Conservation (phyloP, 176 grass and related monocot genomes). For the Oryza brachyantha region DNA sequence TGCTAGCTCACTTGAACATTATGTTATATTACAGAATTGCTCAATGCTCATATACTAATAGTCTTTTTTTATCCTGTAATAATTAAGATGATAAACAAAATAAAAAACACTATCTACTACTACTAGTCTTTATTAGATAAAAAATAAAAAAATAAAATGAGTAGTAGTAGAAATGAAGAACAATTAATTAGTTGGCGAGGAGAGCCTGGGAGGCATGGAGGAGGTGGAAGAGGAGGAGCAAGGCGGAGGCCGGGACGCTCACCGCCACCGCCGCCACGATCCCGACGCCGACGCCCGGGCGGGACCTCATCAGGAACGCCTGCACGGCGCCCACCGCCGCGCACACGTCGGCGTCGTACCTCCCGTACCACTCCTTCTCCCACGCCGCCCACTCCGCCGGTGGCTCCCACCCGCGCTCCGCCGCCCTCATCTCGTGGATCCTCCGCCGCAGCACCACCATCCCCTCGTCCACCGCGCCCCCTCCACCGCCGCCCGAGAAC, state of each 20-base stretch:
- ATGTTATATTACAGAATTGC: no score
- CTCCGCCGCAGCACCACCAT: constrained; percentile 48
- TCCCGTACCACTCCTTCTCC: constrained; percentile 59
- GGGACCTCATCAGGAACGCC: constrained; percentile 34
- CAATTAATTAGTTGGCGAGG: not conserved
- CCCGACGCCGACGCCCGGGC: constrained; percentile 47
- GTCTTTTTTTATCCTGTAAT: no score
- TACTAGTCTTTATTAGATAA: no score
- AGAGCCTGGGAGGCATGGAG: not conserved
- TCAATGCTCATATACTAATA: no score
- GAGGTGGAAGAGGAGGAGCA: constrained; percentile 12
- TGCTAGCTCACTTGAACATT: no score
- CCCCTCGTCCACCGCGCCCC: constrained; percentile 50
- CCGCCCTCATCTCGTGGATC: constrained; percentile 48
- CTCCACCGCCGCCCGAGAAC: not conserved
- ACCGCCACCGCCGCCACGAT: constrained; percentile 30
- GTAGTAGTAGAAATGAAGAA: no score
- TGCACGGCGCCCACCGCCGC: constrained; percentile 37
- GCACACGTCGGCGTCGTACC: constrained; percentile 55
- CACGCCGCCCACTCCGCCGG: constrained; percentile 45
- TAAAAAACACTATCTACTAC: no score
- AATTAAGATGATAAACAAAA: no score
- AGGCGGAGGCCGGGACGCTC: constrained; percentile 37
- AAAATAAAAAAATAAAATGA: no score
- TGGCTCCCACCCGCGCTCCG: constrained; percentile 44